These are phyloP conservation scores for Suillus placidus DNA, from an alignment of 768 basidiomycete species.

Conservation along the genomic window DNA sequence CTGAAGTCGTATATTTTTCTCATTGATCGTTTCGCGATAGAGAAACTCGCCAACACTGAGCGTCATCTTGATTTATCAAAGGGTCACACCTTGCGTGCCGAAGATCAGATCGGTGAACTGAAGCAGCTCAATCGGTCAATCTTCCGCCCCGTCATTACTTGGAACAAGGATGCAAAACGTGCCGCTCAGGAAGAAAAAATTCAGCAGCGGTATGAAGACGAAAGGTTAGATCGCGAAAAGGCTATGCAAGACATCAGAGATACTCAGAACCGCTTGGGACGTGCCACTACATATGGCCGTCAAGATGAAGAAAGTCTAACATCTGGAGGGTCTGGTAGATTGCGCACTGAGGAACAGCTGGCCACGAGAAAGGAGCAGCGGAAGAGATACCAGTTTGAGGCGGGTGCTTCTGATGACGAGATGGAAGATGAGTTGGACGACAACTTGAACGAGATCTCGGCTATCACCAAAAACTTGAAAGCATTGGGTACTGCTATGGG, in stretches of 20 bases:
- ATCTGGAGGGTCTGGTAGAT: conserved; percentile 39
- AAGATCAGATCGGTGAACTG: conserved; percentile 91
- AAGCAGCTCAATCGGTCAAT: conserved; percentile 94
- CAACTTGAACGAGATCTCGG: conserved; percentile 86
- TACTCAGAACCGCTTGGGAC: conserved; percentile 82
- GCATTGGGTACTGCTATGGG: conserved; percentile 81
- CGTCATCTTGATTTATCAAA: conserved; percentile 92
- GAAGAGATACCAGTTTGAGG: conserved; percentile 90
- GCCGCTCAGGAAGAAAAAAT: conserved; percentile 84
- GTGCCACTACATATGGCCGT: conserved; percentile 65
- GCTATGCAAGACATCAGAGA: conserved; percentile 86
- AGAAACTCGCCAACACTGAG: conserved; percentile 91
- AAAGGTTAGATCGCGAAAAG: conserved; percentile 81
- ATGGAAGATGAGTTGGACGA: conserved; percentile 92
- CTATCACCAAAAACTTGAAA: conserved; percentile 76
- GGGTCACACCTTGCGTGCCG: conserved; percentile 83
- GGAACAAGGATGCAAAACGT: conserved; percentile 92
- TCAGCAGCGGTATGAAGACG: conserved; percentile 83
- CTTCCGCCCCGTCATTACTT: conserved; percentile 88
- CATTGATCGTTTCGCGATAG: conserved; percentile 37
- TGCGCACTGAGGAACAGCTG: conserved; percentile 54
- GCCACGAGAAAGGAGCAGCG: conserved; percentile 66
- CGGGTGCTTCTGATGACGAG: conserved; percentile 88
- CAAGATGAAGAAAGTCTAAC: conserved; percentile 43
- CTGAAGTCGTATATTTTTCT: conserved; percentile 3